A percentile compares a stretch with the other conserved stretches of the same genome.
Conservation (phyloP, 768 basidiomycete genomes). For the Lanmaoa pseudosensibilis region DNA sequence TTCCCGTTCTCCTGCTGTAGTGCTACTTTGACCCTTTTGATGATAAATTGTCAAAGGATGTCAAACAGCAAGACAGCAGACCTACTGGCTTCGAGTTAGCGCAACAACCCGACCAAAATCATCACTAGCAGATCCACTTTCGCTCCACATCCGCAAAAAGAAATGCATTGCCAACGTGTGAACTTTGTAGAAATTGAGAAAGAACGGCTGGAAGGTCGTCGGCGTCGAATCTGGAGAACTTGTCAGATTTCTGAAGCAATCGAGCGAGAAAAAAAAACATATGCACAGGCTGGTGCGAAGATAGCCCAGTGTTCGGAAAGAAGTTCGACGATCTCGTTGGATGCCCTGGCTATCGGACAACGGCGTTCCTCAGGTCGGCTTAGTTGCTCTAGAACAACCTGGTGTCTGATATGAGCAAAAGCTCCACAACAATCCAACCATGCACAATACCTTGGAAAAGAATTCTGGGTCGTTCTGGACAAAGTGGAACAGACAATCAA, state of each 20-base stretch:
- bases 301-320: constrained; percentile 85
- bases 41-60: constrained; percentile 7
- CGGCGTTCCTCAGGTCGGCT: constrained; percentile 70
- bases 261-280: background rate
- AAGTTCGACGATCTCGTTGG: constrained; percentile 82
- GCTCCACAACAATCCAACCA: background rate
- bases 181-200: constrained; percentile 79
- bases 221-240: constrained; percentile 61
- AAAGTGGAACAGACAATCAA: constrained; percentile 80
- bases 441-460: constrained; percentile 62
- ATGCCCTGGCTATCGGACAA: constrained; percentile 81
- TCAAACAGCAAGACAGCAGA: constrained; percentile 17
- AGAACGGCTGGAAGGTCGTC: constrained; percentile 82
- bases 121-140: constrained; percentile 71
- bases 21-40: constrained; percentile 68
- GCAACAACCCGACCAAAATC: constrained; percentile 81
- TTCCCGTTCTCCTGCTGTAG: constrained; percentile 71
- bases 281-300: constrained; percentile 80
- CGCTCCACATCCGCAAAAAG: constrained; percentile 92
- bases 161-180: constrained; percentile 81
- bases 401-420: constrained; percentile 10
- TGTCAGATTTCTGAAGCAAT: constrained; percentile 1
- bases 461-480: constrained; percentile 66
- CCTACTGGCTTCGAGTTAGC: constrained; percentile 82
- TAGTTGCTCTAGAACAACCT: constrained; percentile 80